Conservation (phyloP, 208 protist genomes). For the Sergeia podlipaevii region DNA sequence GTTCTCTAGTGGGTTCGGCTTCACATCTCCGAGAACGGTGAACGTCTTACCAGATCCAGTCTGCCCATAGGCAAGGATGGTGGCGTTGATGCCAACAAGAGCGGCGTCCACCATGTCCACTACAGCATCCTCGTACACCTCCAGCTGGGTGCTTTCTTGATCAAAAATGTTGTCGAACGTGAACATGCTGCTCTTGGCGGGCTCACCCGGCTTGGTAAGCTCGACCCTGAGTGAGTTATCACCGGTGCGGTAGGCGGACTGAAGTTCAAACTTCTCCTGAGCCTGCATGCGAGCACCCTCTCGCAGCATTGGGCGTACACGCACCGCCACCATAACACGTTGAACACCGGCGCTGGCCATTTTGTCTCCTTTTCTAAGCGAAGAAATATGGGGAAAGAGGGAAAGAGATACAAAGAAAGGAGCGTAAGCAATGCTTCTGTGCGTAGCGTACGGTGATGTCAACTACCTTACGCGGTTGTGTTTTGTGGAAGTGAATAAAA, state of each 20-base stretch:
- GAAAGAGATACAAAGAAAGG: conserved; percentile 1
- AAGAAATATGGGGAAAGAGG: neutral
- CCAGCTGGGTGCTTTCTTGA: conserved; percentile 77
- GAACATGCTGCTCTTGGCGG: conserved; percentile 57
- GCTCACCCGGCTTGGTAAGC: conserved; percentile 36
- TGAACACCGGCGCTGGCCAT: conserved; percentile 38
- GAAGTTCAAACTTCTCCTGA: conserved; percentile 70
- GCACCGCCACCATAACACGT: conserved; percentile 80
- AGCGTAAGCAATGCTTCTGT: too few species aligned
- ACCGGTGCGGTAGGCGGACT: conserved; percentile 36
- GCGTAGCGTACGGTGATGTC: too few species aligned
- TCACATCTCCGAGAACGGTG: conserved; percentile 73
- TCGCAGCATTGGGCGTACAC: conserved; percentile 73
- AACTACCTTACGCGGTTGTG: too few species aligned
- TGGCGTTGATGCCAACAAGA: conserved; percentile 76
- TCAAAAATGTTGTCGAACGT: conserved; percentile 89
- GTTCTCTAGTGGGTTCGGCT: conserved; percentile 57
- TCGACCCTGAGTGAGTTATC: conserved; percentile 66
- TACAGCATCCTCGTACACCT: conserved; percentile 89
- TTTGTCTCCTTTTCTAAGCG: conserved; percentile 3
- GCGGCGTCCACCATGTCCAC: conserved; percentile 78
- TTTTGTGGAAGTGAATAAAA: too few species aligned
- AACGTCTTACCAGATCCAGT: conserved; percentile 92
- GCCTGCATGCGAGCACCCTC: conserved; percentile 46
- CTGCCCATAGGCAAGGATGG: conserved; percentile 88